Evolutionary conservation across 169 alveolate genomes (phyloP), one percentile per base, ranked within the genome.

Genomic region (Plasmodium reichenowi): DNA sequence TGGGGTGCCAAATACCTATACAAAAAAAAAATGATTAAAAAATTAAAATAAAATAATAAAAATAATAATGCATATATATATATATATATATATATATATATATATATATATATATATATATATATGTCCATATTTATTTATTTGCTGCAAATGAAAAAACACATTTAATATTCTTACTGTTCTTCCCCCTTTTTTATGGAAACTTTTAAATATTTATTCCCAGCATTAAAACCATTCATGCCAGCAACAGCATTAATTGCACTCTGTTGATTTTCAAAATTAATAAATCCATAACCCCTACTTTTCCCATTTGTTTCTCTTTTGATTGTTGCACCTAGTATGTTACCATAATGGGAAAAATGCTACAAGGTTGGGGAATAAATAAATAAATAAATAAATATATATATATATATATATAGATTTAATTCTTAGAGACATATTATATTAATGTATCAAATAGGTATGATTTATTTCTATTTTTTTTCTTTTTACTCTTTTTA

Each of bases 211-310:
- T 94, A 86, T 85, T 96, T 96, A 52, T 97, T 96, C 0, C 94
- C 96, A 13, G 96, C 97, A 74, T 93, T 87, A 74, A 91, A 93
- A 3, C 98, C 98, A 76, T 96, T 95, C 95, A 96, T 93, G 13
- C 88, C 92, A 26, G 93, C 93, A 63, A 96, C 95, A 10, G 99
- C 99, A 15, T 89, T 94, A 52, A 94, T 68, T 6, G 98, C 98
- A 50, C 97, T 91, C 52, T 88, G 96, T 9, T 95, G 95, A 88
- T 93, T 93, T 86, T 97, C 98, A 80, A 93, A 97, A 24, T 96
- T 94, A 9, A 96, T 93, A 91, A 97, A 97, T 2, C 98, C 98
- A 76, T 94, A 97, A 10, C 98, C 98, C 67, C 94, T 88, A 74
- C 96, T 95, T 74, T 95, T 88, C 10, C 97, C 97, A 52, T 88